phyloP scores from a whole-genome alignment of 352 stramenopile species.

The Phytophthora melonis region DNA sequence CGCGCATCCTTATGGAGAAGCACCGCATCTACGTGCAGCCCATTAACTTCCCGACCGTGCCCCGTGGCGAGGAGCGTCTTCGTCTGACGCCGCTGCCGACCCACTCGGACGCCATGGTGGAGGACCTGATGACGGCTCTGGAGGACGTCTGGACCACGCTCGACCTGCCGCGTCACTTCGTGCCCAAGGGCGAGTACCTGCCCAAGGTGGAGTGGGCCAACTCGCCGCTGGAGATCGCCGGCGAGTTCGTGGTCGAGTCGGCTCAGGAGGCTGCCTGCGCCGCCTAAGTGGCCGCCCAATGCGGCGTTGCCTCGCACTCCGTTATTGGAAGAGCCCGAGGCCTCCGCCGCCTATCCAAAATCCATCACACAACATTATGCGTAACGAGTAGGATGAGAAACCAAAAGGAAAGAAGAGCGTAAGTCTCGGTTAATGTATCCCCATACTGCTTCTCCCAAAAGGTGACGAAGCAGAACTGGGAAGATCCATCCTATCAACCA shows the following conservation, averaged over 20 bases:
- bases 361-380: slow-evolving; percentile 28
- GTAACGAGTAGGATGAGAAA: slow-evolving; percentile 39
- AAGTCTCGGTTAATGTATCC: slow-evolving; percentile 40
- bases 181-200: slow-evolving; percentile 72
- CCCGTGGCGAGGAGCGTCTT: slow-evolving; percentile 89
- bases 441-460: slow-evolving; percentile 17
- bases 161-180: slow-evolving; percentile 75
- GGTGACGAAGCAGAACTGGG: slow-evolving; percentile 12
- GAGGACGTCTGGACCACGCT: slow-evolving; percentile 91
- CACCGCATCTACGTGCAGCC: slow-evolving; percentile 93
- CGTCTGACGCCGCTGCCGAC: slow-evolving; percentile 88
- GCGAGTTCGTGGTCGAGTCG: slow-evolving; percentile 55
- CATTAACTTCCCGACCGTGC: slow-evolving; percentile 94
- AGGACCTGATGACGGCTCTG: slow-evolving; percentile 82
- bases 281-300: slow-evolving; percentile 31
- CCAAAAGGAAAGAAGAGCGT: slow-evolving; percentile 29
- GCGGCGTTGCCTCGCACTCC: slow-evolving; percentile 18
- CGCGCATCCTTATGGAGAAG: slow-evolving; percentile 91
- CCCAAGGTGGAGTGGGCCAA: slow-evolving; percentile 87
- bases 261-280: slow-evolving; percentile 40
- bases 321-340: slow-evolving; percentile 30
- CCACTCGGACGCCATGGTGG: slow-evolving; percentile 91
- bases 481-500: slow-evolving; percentile 31
- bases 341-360: slow-evolving; percentile 15
- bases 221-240: slow-evolving; percentile 49